Base-by-base conservation (phyloP, 257 asterid genomes). In the Nicotiana paniculata region DNA sequence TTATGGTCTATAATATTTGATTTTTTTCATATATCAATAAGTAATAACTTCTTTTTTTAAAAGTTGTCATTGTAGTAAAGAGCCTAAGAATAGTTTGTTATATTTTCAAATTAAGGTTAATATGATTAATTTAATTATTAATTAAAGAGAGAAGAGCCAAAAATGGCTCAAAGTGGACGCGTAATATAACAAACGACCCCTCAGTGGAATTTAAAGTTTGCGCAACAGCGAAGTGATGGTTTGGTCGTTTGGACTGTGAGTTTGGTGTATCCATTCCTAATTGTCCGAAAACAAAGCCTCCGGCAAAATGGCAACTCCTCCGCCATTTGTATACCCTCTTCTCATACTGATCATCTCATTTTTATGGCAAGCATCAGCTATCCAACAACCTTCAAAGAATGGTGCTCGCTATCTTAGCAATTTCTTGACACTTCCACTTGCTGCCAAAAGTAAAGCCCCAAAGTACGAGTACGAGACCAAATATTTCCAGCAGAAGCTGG, bases 401-500 rank as follows among this genome's bases (percentile, higher is more conserved):
- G 80, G 85, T 77, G 90, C 91, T 33, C 90, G 87, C 16, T 83
- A 88, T 77, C 91, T 87, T 24, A 87, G 86, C 32, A 86, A 82
- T 77, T 88, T 86, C 77, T 84, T 90, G 28, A 13, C 26, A 74
- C 37, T 48, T 13, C 28, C 79, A 13, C 4, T 51, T 48, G n/a
- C 6, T 65, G 72, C 4, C 15, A 65, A 65, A 17, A 21, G 39
- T 65, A 81, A 77, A 64, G 86, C 89, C 82, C 85, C 90, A 13
- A 65, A 32, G 26, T 93, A 90, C 87, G 82, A 81, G 24, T 95
- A 93, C 92, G 93, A 93, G 85, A 92, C 91, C 83, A 88, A 91
- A 26, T 95, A 88, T 89, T 92, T 95, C 77, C 86, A 89, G 10
- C 99, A 95, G 86, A 82, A 79, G n/a, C 93, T 95, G 5, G 99